Percentiles rank a stretch among this genome's conserved stretches.
phyloP scores from a whole-genome alignment of 2,329 filamentous ascomycete species.

The Alternaria novae-zelandiae region DNA sequence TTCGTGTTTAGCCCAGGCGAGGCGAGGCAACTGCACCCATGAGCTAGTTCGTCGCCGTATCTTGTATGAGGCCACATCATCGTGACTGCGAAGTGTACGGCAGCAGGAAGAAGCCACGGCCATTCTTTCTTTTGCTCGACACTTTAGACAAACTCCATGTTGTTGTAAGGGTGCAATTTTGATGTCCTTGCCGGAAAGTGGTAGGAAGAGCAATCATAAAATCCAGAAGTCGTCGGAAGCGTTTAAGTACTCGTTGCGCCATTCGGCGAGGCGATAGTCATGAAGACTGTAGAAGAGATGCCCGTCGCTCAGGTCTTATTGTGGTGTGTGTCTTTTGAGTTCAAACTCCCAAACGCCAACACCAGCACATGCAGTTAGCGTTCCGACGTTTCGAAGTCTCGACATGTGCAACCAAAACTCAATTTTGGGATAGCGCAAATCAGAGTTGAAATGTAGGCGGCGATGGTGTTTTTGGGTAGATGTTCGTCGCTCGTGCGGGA shows the following conservation, averaged over 20 bases:
- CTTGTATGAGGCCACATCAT: too few relatives aligned
- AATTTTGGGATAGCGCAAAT: neutral
- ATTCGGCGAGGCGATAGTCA: neutral
- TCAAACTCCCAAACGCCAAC: neutral
- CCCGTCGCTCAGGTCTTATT: neutral
- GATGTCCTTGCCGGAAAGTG: neutral
- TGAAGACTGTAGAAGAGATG: neutral
- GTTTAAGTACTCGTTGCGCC: neutral
- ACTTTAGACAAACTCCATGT: neutral
- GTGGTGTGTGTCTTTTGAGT: neutral
- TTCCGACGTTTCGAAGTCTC: neutral
- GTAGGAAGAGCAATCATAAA: neutral
- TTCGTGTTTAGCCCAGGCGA: neutral
- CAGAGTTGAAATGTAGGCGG: neutral
- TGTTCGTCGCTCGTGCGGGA: too few relatives aligned
- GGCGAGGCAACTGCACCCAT: too few relatives aligned
- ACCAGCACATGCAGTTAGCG: neutral
- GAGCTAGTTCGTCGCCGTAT: fast-evolving
- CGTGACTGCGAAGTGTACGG: too few relatives aligned
- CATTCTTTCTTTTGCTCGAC: too few relatives aligned
- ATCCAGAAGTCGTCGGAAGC: neutral
- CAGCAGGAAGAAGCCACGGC: too few relatives aligned
- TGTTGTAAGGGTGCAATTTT: too few relatives aligned
- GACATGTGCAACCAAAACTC: neutral
- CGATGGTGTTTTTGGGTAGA: too few relatives aligned